Base-by-base conservation (phyloP, 371 early-diverging fungal genomes). In the Apophysomyces elegans region DNA sequence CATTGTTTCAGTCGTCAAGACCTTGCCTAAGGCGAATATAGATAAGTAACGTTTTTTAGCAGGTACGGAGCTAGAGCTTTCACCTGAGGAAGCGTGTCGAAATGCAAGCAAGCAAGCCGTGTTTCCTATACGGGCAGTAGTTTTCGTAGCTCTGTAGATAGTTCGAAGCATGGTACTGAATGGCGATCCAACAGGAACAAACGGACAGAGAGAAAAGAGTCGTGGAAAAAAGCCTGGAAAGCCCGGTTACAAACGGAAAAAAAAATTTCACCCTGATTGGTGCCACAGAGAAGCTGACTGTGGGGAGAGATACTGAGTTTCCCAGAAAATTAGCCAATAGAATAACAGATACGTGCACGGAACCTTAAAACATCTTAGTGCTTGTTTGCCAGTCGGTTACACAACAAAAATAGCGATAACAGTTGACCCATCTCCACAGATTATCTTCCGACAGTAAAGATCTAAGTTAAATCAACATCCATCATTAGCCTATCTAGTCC, bases 1-100 rank as follows among this genome's bases (percentile, higher is more conserved):
- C 79, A 94, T 91, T 2, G 84, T 88, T 13, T 88, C 88, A 0
- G 69, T 58, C 4, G 74, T 81, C 65, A 81, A 63, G 16, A 81
- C 78, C 37, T 76, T 78, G 38, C 62, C 71, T 68, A 35, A 37
- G 37, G 5, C 7, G 39, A 16, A 37, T 56, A 7, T 26, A 37
- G 16, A 37, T 54, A 37, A 37, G 21, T 18, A 56, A 56, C 2
- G 44, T 13, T 9, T 50, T 9, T 50, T 9, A 0, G 7, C 18
- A 7, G 54, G 8, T 41, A 41, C 8, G 41, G 21, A 5, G 21
- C 54, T 50, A 26, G 32, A 21, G 21, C 54, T 26, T 5, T 21
- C 9, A 50, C 18, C 54, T 21, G 54, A 50, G 7, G 54, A 50
- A 11, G 54, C 54, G 21, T 50, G 54, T 21, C 54, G 54, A 50